Evolutionary conservation across 202 grass and related monocot species (phyloP).

Genomic region (Eragrostis tef): DNA sequence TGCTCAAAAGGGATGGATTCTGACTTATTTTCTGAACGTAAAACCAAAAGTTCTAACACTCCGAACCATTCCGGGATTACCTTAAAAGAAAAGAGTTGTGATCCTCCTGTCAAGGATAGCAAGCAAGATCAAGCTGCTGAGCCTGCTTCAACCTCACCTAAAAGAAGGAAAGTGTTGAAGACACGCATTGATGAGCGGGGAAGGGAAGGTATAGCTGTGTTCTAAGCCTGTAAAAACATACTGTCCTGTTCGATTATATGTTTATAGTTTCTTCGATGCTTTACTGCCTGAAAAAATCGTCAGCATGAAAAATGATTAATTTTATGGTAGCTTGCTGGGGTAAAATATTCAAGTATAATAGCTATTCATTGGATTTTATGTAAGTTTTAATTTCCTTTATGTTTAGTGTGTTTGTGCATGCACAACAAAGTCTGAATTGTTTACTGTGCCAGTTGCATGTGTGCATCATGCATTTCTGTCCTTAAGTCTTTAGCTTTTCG

Average conservation of each 20-base stretch:
- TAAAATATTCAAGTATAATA: conserved; percentile 8
- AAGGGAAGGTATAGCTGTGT: conserved; percentile 75
- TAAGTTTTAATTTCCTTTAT: background rate
- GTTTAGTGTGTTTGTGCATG: conserved; percentile 23
- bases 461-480: background rate
- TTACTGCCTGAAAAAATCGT: background rate
- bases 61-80: conserved; percentile 58
- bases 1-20: conserved; percentile 25
- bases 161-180: conserved; percentile 91
- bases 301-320: background rate
- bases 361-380: background rate
- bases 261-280: background rate
- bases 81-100: conserved; percentile 58
- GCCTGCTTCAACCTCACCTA: conserved; percentile 60
- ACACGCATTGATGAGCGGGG: conserved; percentile 87
- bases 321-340: background rate
- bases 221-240: conserved; percentile 21
- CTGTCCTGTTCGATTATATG: background rate
- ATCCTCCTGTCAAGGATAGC: conserved; percentile 44
- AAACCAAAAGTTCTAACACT: conserved; percentile 47
- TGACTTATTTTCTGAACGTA: conserved; percentile 41
- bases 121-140: conserved; percentile 48
- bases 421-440: background rate
- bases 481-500: conserved; percentile 4
- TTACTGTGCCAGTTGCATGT: background rate